Evolutionary conservation across 2,329 filamentous ascomycete species (phyloP), one percentile per base, ranked within the genome.

Genomic region (Colletotrichum sp.): DNA sequence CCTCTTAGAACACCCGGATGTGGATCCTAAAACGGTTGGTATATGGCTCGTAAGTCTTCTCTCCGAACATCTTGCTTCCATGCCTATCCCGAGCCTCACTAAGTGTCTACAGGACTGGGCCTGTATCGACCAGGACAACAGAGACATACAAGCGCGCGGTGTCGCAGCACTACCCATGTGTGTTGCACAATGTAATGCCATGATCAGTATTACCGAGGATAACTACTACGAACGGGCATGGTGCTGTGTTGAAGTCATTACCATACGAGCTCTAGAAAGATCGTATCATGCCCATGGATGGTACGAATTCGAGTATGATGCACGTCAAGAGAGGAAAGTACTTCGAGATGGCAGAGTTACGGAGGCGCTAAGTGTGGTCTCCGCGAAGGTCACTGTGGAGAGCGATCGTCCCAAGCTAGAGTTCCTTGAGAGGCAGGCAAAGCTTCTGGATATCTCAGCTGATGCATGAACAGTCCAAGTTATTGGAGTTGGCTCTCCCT

Each of bases 161-260:
- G 81, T 85, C 7, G 72, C 77, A 3, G 81, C 84, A 0, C 79
- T 86, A 14, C 84, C 83, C 13, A 79, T 86, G 74, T 81, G 83
- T 59, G 76, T 86, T n/a, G 78, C 82, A 3, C 83, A 86, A 71
- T 86, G 85, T 78, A 77, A 86, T 75, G 84, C 81, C 6, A 78
- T 86, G 63, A 84, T 86, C 76, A 86, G 85, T 61, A 79, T 87
- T 36, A 76, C 81, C 3, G 83, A 85, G 56, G 79, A 82, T 5
- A 26, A 69, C 2, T 86, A 85, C 76, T 82, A 83, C 75, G 75
- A 77, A 8, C 80, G 85, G 1, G 83, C 84, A 2, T 86, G 85
- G 85, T 86, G 85, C 76, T 81, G 78, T 3, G 81, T 84, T 7
- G 84, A 86, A 72, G 81, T 80, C 2, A 75, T 82, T 64, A 80